These are phyloP conservation scores for Apiotrichum siamense DNA, from an alignment of 1,284 basidiomycete genomes.

Conservation along the genomic window DNA sequence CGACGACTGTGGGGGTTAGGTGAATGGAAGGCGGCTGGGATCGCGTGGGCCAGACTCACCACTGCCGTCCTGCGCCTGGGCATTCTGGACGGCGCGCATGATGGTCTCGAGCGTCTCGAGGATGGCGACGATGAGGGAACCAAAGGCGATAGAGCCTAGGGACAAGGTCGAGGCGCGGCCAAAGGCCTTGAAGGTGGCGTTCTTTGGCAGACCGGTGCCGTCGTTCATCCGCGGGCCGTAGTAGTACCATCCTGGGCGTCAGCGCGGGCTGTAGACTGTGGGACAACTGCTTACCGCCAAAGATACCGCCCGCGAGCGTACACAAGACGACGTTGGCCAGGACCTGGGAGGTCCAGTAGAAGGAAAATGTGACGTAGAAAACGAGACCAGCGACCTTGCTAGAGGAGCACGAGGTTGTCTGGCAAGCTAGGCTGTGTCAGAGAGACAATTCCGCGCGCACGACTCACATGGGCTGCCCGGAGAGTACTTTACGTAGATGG, in stretches of 20 bases:
- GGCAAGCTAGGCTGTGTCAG: conserved; percentile 20
- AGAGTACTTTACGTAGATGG: conserved; percentile 67
- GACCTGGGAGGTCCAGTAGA: conserved; percentile 69
- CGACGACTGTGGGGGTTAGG: conserved; percentile 61
- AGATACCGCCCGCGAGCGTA: conserved; percentile 69
- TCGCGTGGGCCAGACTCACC: conserved; percentile 51
- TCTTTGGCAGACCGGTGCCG: conserved; percentile 52
- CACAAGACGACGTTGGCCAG: conserved; percentile 70
- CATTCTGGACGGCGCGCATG: conserved; percentile 60
- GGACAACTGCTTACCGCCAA: conserved; percentile 49
- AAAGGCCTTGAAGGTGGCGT: conserved; percentile 67
- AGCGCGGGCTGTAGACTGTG: conserved; percentile 13
- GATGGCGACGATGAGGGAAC: conserved; percentile 79
- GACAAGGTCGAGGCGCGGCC: conserved; percentile 75
- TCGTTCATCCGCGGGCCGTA: conserved; percentile 38
- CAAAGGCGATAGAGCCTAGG: conserved; percentile 83
- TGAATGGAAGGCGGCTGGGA: too few relatives aligned
- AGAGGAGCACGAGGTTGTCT: conserved; percentile 52
- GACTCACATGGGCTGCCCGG: conserved; percentile 61
- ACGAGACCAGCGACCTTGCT: conserved; percentile 62
- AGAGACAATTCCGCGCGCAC: background rate
- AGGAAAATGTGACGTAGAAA: conserved; percentile 73
- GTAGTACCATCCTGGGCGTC: conserved; percentile 40
- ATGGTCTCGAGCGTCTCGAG: conserved; percentile 69
- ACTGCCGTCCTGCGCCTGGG: conserved; percentile 66